A percentile compares a stretch with the other conserved stretches of the same genome.
These are phyloP conservation scores for Xylaria sp. DNA, from an alignment of 2,329 filamentous ascomycete species.

Conservation along the genomic window DNA sequence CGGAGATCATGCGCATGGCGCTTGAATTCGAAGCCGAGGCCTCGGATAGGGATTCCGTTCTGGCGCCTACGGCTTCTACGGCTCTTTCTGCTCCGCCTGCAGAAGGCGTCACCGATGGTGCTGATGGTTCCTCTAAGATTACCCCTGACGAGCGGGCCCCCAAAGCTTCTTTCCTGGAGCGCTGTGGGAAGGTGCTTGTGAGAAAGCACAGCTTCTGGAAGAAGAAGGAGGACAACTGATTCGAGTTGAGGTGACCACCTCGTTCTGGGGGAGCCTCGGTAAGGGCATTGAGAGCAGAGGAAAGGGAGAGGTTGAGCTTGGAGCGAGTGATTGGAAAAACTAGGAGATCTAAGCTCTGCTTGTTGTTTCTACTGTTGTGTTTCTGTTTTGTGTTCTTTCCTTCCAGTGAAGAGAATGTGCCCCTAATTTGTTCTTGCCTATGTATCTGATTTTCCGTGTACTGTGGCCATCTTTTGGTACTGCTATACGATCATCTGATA, in stretches of 20 bases:
- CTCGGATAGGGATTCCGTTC: neutral
- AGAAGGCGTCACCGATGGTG: neutral
- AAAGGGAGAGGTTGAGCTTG: neutral
- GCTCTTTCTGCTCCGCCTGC: neutral
- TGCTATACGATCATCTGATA: neutral
- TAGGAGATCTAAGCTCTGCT: neutral
- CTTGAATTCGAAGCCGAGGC: neutral
- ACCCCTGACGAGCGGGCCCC: no score
- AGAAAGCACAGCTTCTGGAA: slow-evolving; percentile 33
- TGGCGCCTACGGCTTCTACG: neutral
- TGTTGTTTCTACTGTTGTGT: neutral
- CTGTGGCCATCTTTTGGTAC: neutral
- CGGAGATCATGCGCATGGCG: neutral
- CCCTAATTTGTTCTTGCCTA: neutral
- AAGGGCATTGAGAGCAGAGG: neutral
- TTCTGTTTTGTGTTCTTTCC: neutral
- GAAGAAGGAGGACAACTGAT: slow-evolving; percentile 1
- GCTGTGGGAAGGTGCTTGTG: slow-evolving; percentile 19
- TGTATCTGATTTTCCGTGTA: neutral
- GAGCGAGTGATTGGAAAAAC: neutral
- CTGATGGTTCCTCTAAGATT: neutral
- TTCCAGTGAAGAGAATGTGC: no score
- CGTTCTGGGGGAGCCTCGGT: neutral
- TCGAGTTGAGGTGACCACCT: neutral
- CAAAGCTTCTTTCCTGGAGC: slow-evolving; percentile 18